A percentile compares a stretch with the other conserved stretches of the same genome.
Evolutionary conservation across 192 early-diverging fungal genomes (phyloP).

Genomic region (Entomortierella lignicola): DNA sequence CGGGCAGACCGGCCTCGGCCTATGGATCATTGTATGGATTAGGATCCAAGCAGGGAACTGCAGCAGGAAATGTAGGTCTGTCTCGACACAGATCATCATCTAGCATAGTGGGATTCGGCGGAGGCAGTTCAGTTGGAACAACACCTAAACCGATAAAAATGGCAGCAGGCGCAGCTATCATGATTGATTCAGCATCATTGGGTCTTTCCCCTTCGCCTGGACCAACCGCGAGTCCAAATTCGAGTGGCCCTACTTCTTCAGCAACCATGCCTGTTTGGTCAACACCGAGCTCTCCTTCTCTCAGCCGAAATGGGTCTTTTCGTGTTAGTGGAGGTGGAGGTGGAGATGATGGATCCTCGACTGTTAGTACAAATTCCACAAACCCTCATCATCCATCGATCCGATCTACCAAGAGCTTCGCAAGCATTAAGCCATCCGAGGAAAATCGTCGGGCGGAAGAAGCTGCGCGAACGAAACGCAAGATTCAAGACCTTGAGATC

Average conservation of each 20-base stretch:
- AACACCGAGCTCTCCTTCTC: not conserved
- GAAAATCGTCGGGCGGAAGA: slow-evolving; percentile 38
- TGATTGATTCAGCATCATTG: slow-evolving; percentile 18
- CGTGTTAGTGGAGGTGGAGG: slow-evolving; percentile 4
- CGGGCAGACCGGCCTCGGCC: slow-evolving; percentile 2
- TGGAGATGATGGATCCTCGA: slow-evolving; percentile 22
- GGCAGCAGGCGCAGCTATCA: slow-evolving; percentile 38
- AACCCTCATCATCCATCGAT: slow-evolving; percentile 6
- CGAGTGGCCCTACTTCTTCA: not conserved
- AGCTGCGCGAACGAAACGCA: slow-evolving; percentile 42
- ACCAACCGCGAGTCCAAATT: not conserved
- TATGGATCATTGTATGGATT: not conserved
- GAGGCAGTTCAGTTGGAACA: not conserved
- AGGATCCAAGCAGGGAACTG: not conserved
- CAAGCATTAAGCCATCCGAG: slow-evolving; percentile 15
- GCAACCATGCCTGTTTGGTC: not conserved
- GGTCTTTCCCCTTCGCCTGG: slow-evolving; percentile 1
- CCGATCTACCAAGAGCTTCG: slow-evolving; percentile 15
- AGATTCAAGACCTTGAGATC: slow-evolving; percentile 69
- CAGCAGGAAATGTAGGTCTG: not conserved
- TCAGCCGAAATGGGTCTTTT: not conserved
- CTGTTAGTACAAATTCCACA: slow-evolving; percentile 11
- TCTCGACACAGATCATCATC: slow-evolving; percentile 12
- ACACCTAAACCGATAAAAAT: slow-evolving; percentile 34
- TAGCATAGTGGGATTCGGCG: slow-evolving; percentile 5